These are phyloP conservation scores for Trichoderma cornu-damae DNA, from an alignment of 2,329 filamentous ascomycete genomes.

Conservation along the genomic window DNA sequence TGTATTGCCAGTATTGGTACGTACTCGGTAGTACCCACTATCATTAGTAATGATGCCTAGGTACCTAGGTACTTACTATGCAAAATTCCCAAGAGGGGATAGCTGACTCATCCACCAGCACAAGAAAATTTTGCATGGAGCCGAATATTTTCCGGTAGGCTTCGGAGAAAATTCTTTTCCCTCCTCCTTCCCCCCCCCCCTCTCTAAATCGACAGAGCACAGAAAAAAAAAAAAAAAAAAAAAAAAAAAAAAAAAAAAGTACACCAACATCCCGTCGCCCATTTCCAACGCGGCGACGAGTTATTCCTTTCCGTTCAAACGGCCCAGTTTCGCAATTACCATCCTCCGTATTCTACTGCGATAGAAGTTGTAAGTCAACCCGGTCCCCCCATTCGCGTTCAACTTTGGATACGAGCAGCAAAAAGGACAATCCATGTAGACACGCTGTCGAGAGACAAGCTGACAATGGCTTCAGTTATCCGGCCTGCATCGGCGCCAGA, in stretches of 20 bases:
- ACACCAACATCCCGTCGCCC: constrained; percentile 28
- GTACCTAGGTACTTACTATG: too few species aligned
- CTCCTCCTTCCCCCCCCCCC: constrained; percentile 23
- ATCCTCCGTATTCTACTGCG: constrained; percentile 34
- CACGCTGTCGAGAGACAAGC: constrained; percentile 20
- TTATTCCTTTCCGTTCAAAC: constrained; percentile 46
- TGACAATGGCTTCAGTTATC: constrained; percentile 24
- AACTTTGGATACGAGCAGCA: constrained; percentile 9
- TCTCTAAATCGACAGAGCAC: too few species aligned
- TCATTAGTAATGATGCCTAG: too few species aligned
- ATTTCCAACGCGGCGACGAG: constrained; percentile 33
- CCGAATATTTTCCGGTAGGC: constrained; percentile 21
- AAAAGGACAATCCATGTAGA: background rate
- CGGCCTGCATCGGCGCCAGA: constrained; percentile 5
- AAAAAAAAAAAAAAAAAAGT: constrained; percentile 30
- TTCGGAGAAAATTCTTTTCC: constrained; percentile 35
- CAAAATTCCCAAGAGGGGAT: background rate
- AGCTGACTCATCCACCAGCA: background rate
- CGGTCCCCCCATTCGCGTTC: constrained; percentile 14
- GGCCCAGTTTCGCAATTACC: constrained; percentile 41
- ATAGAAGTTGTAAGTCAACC: constrained; percentile 33
- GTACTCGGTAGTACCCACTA: too few species aligned
- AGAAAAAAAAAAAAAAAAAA: constrained; percentile 25
- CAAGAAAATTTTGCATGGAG: background rate
- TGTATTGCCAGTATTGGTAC: too few species aligned